These are phyloP conservation scores for Rhodocollybia butyracea DNA, from an alignment of 768 basidiomycete species.

Conservation along the genomic window DNA sequence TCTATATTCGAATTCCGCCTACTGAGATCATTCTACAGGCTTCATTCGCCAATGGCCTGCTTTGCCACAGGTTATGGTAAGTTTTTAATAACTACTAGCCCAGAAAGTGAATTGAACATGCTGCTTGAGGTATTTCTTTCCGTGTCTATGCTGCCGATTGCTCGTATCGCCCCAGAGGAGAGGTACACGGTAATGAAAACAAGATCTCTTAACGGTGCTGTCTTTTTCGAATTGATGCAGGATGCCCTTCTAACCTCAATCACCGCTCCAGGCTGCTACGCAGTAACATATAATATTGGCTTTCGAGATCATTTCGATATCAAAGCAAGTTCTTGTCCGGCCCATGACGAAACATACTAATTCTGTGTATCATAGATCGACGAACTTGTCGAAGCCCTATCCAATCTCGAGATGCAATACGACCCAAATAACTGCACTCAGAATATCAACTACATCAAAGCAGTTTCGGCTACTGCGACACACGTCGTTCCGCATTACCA, in stretches of 20 bases:
- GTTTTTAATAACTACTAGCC: slow-evolving; percentile 17
- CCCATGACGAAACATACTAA: background rate
- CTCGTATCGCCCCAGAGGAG: slow-evolving; percentile 45
- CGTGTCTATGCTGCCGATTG: slow-evolving; percentile 47
- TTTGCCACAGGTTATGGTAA: slow-evolving; percentile 60
- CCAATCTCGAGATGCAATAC: slow-evolving; percentile 40
- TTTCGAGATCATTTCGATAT: slow-evolving; percentile 62
- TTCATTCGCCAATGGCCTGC: slow-evolving; percentile 68
- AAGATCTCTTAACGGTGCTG: slow-evolving; percentile 52
- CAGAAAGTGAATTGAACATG: background rate
- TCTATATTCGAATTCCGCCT: background rate
- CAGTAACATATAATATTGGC: slow-evolving; percentile 55
- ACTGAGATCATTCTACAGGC: slow-evolving; percentile 22
- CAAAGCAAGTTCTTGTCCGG: slow-evolving; percentile 20
- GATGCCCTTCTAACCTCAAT: background rate
- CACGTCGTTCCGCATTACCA: slow-evolving; percentile 63
- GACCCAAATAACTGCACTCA: slow-evolving; percentile 30
- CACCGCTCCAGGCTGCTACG: slow-evolving; percentile 48
- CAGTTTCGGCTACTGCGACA: slow-evolving; percentile 38
- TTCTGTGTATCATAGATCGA: slow-evolving; percentile 24
- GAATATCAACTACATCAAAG: slow-evolving; percentile 37
- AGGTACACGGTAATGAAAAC: slow-evolving; percentile 59
- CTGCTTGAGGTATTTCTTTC: slow-evolving; percentile 56
- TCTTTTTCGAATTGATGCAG: too few species aligned
- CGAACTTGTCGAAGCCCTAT: slow-evolving; percentile 50